A percentile compares a stretch with the other conserved stretches of the same genome.
These are phyloP conservation scores for Leccinum fuscescens DNA, from an alignment of 1,284 basidiomycete genomes.

Conservation along the genomic window DNA sequence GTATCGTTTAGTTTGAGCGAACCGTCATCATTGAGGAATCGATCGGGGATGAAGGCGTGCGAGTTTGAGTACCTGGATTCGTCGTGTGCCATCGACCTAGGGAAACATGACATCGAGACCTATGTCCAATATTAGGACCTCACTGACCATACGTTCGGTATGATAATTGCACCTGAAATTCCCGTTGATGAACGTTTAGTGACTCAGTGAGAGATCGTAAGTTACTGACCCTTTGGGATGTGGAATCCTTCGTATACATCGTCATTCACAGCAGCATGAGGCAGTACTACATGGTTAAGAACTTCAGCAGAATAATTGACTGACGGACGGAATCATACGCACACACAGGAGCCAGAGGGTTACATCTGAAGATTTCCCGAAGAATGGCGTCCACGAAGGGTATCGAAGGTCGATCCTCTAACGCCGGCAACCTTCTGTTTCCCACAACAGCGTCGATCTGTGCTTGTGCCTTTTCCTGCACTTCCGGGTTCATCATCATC, in stretches of 20 bases:
- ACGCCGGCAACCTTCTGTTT: not conserved
- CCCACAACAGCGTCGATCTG: constrained; percentile 36
- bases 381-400: constrained; percentile 34
- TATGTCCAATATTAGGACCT: not conserved
- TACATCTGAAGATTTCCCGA: constrained; percentile 25
- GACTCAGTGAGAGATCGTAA: not conserved
- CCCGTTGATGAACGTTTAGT: not conserved
- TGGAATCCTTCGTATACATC: constrained; percentile 14
- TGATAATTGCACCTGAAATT: constrained; percentile 3
- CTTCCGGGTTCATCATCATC: constrained; percentile 35
- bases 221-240: constrained; percentile 13
- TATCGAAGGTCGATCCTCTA: constrained; percentile 29
- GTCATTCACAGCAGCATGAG: constrained; percentile 9
- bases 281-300: constrained; percentile 4
- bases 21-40: constrained; percentile 14
- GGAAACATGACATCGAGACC: not conserved
- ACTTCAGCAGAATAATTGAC: not conserved
- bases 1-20: constrained; percentile 3
- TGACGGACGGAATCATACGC: not conserved
- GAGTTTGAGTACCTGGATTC: constrained; percentile 8
- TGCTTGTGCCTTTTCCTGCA: constrained; percentile 29
- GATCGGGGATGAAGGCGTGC: constrained; percentile 9
- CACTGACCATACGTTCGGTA: constrained; percentile 12
- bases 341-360: constrained; percentile 16
- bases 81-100: constrained; percentile 14